Conservation (phyloP, 306 rosid species). For the Inga leiocalycina region DNA sequence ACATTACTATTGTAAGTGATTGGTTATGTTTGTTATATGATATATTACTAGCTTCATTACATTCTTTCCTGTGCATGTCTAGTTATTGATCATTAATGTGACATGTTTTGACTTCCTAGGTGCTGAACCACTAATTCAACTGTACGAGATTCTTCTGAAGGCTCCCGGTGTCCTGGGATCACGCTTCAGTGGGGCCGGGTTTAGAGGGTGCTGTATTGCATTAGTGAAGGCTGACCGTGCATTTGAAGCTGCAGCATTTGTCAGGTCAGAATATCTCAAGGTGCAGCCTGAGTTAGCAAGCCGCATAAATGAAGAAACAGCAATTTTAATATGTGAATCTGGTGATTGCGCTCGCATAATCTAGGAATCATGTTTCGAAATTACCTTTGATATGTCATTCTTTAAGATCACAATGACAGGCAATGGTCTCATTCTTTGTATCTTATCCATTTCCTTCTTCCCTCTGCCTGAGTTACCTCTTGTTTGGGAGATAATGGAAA, state of each 20-base stretch:
- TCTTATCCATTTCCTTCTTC: not conserved
- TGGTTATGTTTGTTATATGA: not conserved
- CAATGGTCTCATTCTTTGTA: not conserved
- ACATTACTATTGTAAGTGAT: not conserved
- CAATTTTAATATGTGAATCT: slow-evolving; percentile 73
- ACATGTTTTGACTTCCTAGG: slow-evolving; percentile 49
- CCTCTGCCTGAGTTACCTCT: not conserved
- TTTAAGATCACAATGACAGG: not conserved
- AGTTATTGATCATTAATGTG: slow-evolving; percentile 15
- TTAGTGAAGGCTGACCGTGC: slow-evolving; percentile 72
- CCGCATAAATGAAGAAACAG: slow-evolving; percentile 36
- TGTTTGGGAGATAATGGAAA: not conserved
- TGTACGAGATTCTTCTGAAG: slow-evolving; percentile 72
- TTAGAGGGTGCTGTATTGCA: slow-evolving; percentile 92
- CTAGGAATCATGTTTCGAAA: slow-evolving; percentile 25
- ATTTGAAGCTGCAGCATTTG: slow-evolving; percentile 73
- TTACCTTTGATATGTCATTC: not conserved
- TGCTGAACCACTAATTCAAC: slow-evolving; percentile 75
- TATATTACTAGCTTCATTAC: not conserved
- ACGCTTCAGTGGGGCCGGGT: slow-evolving; percentile 96
- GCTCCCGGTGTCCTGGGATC: slow-evolving; percentile 91
- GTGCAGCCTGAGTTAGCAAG: slow-evolving; percentile 68
- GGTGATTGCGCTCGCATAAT: slow-evolving; percentile 73
- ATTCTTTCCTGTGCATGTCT: not conserved
- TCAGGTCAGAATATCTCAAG: slow-evolving; percentile 63